Evolutionary conservation across 163 green algal species (phyloP), one percentile per base, ranked within the genome.

Genomic region (Trebouxia gelatinosa): DNA sequence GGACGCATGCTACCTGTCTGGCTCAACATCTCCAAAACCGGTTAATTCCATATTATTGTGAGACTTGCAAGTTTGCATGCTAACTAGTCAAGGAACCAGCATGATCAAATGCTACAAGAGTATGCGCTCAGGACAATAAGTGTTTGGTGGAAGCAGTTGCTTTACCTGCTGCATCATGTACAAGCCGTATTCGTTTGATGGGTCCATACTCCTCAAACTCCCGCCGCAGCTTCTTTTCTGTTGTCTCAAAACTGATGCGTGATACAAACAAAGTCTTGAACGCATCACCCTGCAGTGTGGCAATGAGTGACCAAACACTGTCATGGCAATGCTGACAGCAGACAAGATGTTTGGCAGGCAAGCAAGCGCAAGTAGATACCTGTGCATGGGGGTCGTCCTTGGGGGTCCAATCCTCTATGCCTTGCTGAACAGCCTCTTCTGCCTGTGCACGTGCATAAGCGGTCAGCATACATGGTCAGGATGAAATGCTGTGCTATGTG

Each of bases 171-270:
- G 43, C 43, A 46, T 67, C 86, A 23, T 89, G 82, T 43, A 98
- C 91, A 3, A 97, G 81, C 35, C 86, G 84, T 29, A 98, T 83
- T 34, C 87, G 77, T 68, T 91, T 92, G 85, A 98, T 92, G 68
- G 92, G 89, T 0, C 94, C 94, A 85, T 89, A 97, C 87, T 96
- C 91, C 83, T 96, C 93, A 83, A 98, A 95, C 80, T 95, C 93
- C 16, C 91, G 82, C 17, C 78, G 81, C 72, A 98, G 81, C 82
- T 93, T 92, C 70, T 91, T 91, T 62, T 97, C 93, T 2, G 89
- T 96, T 0, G 93, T 89, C 17, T 95, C 91, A 74, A 92, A 94
- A 64, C 88, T 91, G 28, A 98, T 84, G 2, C 89, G 86, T 11
- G 79, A 85, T 19, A 98, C 86, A 85, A 98, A 94, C 2, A 98